Conservation (phyloP, 1,139 yeast genomes). For the Candida sp. region DNA sequence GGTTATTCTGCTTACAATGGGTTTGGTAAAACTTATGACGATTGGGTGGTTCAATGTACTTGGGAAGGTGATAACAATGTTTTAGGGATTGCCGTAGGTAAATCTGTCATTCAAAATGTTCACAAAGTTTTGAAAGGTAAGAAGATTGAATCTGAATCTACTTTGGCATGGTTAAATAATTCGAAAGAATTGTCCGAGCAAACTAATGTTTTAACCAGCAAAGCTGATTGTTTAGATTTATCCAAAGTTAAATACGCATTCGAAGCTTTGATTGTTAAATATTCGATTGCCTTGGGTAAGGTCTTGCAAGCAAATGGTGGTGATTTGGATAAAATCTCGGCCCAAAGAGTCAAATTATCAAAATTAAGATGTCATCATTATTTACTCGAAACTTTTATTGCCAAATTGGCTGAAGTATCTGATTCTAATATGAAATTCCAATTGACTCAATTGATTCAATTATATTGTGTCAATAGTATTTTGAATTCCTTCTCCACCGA, state of each 20-base stretch:
- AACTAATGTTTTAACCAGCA: constrained; percentile 20
- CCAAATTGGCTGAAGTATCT: constrained; percentile 18
- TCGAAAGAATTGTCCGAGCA: constrained; percentile 25
- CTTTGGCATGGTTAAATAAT: constrained; percentile 34
- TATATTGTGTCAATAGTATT: constrained; percentile 27
- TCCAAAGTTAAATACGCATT: constrained; percentile 33
- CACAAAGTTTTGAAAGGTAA: constrained; percentile 29
- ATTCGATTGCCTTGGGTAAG: constrained; percentile 28
- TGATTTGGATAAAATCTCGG: constrained; percentile 49
- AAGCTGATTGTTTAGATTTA: constrained; percentile 28
- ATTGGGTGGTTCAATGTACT: constrained; percentile 51
- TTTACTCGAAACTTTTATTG: constrained; percentile 28
- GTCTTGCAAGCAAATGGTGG: constrained; percentile 27
- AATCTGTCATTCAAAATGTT: constrained; percentile 37
- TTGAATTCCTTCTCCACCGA: constrained; percentile 37
- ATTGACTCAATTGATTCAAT: constrained; percentile 24
- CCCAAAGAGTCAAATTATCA: constrained; percentile 56
- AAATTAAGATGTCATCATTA: constrained; percentile 47
- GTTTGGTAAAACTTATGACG: constrained; percentile 46
- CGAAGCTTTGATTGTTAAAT: constrained; percentile 42
- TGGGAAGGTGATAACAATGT: constrained; percentile 55
- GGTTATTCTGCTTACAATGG: constrained; percentile 48
- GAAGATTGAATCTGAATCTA: constrained; percentile 31
- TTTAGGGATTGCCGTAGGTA: constrained; percentile 45
- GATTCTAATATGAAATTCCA: constrained; percentile 20